phyloP scores from a whole-genome alignment of 2,329 filamentous ascomycete species.

The Monosporascus sp. region DNA sequence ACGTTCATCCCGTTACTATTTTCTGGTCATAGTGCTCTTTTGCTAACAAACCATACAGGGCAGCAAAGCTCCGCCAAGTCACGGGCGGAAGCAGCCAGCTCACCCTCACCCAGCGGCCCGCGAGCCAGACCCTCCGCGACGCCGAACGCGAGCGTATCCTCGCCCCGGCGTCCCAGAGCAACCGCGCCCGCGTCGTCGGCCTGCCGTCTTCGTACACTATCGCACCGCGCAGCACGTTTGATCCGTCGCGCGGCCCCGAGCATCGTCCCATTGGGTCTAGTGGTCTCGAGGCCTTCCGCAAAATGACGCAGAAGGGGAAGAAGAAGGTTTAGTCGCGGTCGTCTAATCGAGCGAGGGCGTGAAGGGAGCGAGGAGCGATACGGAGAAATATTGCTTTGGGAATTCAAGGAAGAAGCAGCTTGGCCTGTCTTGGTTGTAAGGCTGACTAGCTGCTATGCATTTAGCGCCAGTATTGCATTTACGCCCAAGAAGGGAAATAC shows the following conservation, averaged over 20 bases:
- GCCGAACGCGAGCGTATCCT: slow-evolving; percentile 54
- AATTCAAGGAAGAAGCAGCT: too few relatives aligned
- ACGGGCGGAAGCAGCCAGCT: slow-evolving; percentile 27
- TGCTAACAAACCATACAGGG: slow-evolving; percentile 30
- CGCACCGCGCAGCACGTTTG: slow-evolving; percentile 57
- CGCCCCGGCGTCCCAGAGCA: slow-evolving; percentile 48
- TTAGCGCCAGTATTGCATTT: too few relatives aligned
- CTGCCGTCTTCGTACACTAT: slow-evolving; percentile 54
- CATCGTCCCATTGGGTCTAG: slow-evolving; percentile 57
- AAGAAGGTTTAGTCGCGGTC: slow-evolving; percentile 28
- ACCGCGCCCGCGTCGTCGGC: slow-evolving; percentile 51
- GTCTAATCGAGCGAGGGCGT: too few relatives aligned
- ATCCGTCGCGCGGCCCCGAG: slow-evolving; percentile 43
- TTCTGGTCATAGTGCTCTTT: neutral
- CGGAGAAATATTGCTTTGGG: too few relatives aligned
- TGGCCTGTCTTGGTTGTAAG: too few relatives aligned
- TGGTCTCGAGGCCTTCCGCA: slow-evolving; percentile 59
- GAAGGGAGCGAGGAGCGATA: too few relatives aligned
- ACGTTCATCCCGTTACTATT: slow-evolving; percentile 25
- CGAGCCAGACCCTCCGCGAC: slow-evolving; percentile 27
- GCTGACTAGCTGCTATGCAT: too few relatives aligned
- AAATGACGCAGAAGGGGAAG: slow-evolving; percentile 60
- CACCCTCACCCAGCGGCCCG: slow-evolving; percentile 25
- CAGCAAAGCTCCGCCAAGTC: slow-evolving; percentile 47
- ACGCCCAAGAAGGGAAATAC: too few relatives aligned